Conservation (phyloP, 2,329 filamentous ascomycete species). For the Pseudocercospora ulei region DNA sequence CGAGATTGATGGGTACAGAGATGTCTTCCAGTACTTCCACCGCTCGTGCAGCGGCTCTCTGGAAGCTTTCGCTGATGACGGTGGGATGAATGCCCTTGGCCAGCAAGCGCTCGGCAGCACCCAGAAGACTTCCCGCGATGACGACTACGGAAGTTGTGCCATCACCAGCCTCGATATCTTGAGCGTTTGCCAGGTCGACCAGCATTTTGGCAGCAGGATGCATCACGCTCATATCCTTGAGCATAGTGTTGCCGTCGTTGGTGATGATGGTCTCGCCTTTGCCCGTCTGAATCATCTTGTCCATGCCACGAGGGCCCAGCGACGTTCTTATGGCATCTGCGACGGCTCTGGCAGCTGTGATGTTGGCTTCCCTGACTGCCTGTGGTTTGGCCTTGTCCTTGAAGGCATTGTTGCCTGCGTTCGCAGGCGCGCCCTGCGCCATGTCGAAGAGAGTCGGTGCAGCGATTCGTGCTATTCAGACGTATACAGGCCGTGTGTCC, state of each 20-base stretch:
- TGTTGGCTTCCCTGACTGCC: constrained; percentile 91
- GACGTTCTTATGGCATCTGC: constrained; percentile 97
- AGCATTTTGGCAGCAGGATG: constrained; percentile 99
- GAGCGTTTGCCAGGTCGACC: constrained; percentile 89
- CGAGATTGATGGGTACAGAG: constrained; percentile 84
- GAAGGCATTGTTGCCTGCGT: constrained; percentile 56
- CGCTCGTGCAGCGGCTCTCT: constrained; percentile 79
- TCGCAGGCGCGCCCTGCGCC: constrained; percentile 39
- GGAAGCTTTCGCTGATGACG: constrained; percentile 94
- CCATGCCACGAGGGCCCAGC: constrained; percentile 85
- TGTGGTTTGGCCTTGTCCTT: constrained; percentile 96
- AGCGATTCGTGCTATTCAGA: not conserved
- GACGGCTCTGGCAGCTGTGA: constrained; percentile 93
- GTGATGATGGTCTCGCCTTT: constrained; percentile 98
- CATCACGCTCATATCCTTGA: constrained; percentile 98
- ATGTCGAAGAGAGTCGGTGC: constrained; percentile 21
- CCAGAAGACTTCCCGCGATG: constrained; percentile 88
- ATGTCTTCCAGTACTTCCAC: constrained; percentile 88
- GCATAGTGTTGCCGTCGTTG: constrained; percentile 98
- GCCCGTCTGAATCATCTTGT: constrained; percentile 97
- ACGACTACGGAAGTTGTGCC: constrained; percentile 97
- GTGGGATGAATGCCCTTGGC: constrained; percentile 92
- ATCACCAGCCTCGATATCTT: constrained; percentile 96
- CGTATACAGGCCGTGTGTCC: too few relatives aligned
- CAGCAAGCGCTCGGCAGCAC: constrained; percentile 82